phyloP scores from a whole-genome alignment of 2,329 filamentous ascomycete species.

The Trichoderma atrobrunneum region DNA sequence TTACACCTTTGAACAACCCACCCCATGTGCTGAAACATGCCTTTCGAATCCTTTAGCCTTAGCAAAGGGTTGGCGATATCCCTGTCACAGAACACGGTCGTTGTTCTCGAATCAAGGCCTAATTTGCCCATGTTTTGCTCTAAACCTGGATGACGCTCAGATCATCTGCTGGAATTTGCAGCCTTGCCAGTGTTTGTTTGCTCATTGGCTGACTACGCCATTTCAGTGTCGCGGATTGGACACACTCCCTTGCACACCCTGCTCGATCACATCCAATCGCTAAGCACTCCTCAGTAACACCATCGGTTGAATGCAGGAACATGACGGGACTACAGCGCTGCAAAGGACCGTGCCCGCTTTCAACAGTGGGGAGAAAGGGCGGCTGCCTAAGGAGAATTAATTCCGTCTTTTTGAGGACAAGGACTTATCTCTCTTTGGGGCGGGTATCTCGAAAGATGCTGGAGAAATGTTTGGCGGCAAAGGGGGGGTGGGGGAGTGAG shows the following conservation, averaged over 20 bases:
- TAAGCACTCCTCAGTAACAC: not conserved
- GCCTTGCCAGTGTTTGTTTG: not conserved
- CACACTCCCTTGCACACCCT: not conserved
- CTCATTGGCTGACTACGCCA: not conserved
- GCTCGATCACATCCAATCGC: conserved; percentile 13
- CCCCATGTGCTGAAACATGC: not conserved
- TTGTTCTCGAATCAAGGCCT: not conserved
- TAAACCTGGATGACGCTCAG: not conserved
- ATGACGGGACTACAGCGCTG: not conserved
- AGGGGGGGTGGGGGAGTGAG: not conserved
- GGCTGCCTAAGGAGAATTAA: not conserved
- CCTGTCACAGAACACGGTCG: not conserved
- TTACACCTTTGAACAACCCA: not conserved
- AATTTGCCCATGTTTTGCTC: not conserved
- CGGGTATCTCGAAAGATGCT: not conserved
- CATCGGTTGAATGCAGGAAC: conserved; percentile 3
- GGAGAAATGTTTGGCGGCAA: not conserved
- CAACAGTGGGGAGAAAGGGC: not conserved
- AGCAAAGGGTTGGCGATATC: not conserved
- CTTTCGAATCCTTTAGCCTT: not conserved
- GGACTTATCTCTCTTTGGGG: not conserved
- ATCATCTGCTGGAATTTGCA: not conserved
- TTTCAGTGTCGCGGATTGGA: not conserved
- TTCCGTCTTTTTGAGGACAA: not conserved
- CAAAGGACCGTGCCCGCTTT: not conserved